Evolutionary conservation across 768 basidiomycete species (phyloP), one percentile per base, ranked within the genome.

Genomic region (Mycena indigotica): DNA sequence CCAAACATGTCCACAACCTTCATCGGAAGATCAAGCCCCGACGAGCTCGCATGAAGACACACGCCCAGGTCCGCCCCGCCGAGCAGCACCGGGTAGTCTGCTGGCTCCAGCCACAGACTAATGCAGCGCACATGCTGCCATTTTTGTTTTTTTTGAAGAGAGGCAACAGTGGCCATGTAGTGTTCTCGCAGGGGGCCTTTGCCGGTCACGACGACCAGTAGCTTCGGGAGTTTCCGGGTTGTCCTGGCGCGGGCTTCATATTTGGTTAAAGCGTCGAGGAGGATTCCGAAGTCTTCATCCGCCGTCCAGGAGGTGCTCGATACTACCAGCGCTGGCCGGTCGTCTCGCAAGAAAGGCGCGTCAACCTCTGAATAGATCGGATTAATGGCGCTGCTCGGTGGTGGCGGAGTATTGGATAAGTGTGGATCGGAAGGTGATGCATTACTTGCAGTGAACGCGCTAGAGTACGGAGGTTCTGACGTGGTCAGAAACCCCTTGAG

Each of bases 1-100:
- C 97, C 97, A 75, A 98, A 98, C 96, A 98, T 98, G 71, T 99
- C 97, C 5, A 99, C 94, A 4, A 99, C 86, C 72, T 99, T 99
- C 97, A 99, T 99, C 2, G 97, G 97, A 53, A 99, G 76, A 72
- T 99, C 97, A 55, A 95, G 74, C 1, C 84, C 89, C 2, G 93
- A 95, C 0, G 93, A 93, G 70, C 93, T 95, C 4, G 86, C 84
- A 74, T 99, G 97, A 50, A 99, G 74, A 59, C 86, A 94, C 56
- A 98, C 82, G 2, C 97, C 97, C 38, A 99, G 65, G 71, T 99
- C 95, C 10, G 95, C 93, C 3, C 92, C 89, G 28, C 94, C 96
- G 3, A 99, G 76, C 28, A 98, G 70, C 1, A 84, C 67, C 0
- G 97, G 95, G 71, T 99, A 99, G 67, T 98, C 95, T 63, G 85